These are phyloP conservation scores for Globisporangium uncinulatum DNA, from an alignment of 352 stramenopile species.

Conservation along the genomic window DNA sequence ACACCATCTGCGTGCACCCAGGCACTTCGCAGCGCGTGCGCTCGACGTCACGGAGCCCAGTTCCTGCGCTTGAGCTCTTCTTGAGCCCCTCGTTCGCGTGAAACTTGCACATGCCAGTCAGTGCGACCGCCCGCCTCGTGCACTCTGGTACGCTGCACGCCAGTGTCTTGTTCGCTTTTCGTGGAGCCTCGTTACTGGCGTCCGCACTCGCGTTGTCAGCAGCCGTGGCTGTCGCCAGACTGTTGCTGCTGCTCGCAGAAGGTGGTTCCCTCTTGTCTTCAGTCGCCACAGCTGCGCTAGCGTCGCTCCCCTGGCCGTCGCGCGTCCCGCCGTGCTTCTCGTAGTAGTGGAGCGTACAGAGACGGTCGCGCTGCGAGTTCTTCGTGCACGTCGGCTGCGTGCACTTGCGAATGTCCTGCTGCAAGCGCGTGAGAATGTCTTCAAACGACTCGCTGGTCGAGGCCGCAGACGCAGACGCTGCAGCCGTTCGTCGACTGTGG, in stretches of 20 bases:
- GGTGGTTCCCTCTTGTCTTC: neutral
- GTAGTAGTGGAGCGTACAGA: conserved; percentile 81
- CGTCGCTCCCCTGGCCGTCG: neutral
- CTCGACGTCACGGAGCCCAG: conserved; percentile 23
- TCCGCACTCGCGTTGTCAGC: neutral
- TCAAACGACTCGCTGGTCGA: conserved; percentile 49
- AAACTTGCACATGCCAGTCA: conserved; percentile 25
- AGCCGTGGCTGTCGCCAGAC: neutral
- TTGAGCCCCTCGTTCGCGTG: conserved; percentile 14
- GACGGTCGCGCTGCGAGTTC: conserved; percentile 80
- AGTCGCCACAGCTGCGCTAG: neutral
- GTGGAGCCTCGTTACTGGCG: neutral
- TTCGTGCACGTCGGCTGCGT: conserved; percentile 77
- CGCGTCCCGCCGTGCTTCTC: conserved; percentile 35
- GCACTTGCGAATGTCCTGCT: conserved; percentile 76
- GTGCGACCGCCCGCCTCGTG: conserved; percentile 9
- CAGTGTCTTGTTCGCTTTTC: neutral
- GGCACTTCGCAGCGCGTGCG: conserved; percentile 22
- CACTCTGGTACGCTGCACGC: conserved; percentile 22
- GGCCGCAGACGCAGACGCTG: no score
- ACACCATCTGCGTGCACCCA: conserved; percentile 39
- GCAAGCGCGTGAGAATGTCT: conserved; percentile 57
- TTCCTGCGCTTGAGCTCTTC: conserved; percentile 4
- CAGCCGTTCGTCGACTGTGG: conserved; percentile 18
- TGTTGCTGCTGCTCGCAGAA: neutral